Conservation (phyloP, 2,329 filamentous ascomycete genomes). For the Neofusicoccum ribis region DNA sequence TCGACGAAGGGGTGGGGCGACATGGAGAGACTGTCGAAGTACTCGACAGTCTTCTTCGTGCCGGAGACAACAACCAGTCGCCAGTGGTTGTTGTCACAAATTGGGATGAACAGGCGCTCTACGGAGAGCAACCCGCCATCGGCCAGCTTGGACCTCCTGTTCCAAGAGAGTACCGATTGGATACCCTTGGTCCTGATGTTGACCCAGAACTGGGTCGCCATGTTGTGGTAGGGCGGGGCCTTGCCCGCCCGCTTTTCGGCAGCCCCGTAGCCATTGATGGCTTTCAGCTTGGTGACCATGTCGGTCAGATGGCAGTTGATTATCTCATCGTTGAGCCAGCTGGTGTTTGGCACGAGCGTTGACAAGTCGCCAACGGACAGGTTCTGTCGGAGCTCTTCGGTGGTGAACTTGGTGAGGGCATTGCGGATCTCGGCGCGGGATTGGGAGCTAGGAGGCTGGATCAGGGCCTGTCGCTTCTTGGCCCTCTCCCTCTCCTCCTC, state of each 20-base stretch:
- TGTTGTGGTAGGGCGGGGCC: constrained; percentile 63
- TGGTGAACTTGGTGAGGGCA: background rate
- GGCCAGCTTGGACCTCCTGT: constrained; percentile 34
- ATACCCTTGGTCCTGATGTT: constrained; percentile 50
- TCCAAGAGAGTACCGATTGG: constrained; percentile 53
- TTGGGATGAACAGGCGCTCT: constrained; percentile 68
- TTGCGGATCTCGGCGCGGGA: background rate
- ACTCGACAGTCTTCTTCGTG: constrained; percentile 60
- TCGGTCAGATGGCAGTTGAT: constrained; percentile 67
- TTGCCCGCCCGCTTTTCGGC: constrained; percentile 58
- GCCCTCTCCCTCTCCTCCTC: background rate
- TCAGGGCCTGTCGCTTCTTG: no score
- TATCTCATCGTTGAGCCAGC: constrained; percentile 77
- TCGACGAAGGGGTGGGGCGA: constrained; percentile 36
- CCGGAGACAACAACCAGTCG: constrained; percentile 69
- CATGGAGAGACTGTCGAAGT: constrained; percentile 65
- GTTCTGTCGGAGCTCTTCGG: background rate
- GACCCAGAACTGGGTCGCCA: constrained; percentile 56
- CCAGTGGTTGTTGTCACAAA: constrained; percentile 68
- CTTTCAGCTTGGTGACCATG: constrained; percentile 48
- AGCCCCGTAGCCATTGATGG: constrained; percentile 38
- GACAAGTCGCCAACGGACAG: background rate
- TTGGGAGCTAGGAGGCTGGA: no score
- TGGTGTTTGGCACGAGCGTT: constrained; percentile 23
- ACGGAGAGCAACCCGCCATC: constrained; percentile 56